Base-by-base conservation (phyloP, 2,329 filamentous ascomycete species). In the Colletotrichum karsti region DNA sequence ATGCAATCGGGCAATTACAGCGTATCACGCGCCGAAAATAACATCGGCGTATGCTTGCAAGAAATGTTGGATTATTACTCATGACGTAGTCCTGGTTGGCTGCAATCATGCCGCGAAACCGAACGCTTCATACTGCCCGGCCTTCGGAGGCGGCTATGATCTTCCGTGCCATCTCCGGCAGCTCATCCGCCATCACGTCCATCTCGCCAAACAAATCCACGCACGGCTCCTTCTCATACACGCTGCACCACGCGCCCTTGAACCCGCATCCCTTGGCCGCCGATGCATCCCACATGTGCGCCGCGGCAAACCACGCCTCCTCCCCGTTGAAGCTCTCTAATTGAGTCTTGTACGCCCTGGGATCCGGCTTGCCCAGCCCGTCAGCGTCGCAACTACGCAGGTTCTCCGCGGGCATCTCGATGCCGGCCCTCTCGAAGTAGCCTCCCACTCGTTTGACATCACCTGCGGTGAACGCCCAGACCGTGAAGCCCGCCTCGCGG, bases 221-320 rank as follows among this genome's bases (percentile, higher is more conserved):
- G 55, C 82, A 83, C 6, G 81, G 75, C 71, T 88, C 86, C 63
- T 83, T 82, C 72, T 89, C 87, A 70, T 82, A 84, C 0, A 85
- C 78, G 2, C 83, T 81, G 70, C 84, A 86, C 74, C 87, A 89
- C 0, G 87, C 86, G 7, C 84, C 84, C 58, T 81, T 82, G 73
- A 88, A 82, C 70, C 85, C 85, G n/a, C 80, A 80, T 62, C 78
- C 80, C 53, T 79, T 80, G 8, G 87, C 87, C 4, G 85, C 84
- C 18, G 81, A 80, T 1, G 87, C 86, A 77, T 90, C 87, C 87
- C 87, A 89, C 80, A 86, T 85, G 75, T 89, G 87, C 22, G 86
- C 87, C 1, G 87, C 87, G 1, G 85, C 87, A 73, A 88, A 89
- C 86, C 86, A 89, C 50, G 80, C 81, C 67, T 83, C 77, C 0